Evolutionary conservation across 1,284 basidiomycete species (phyloP).

Genomic region (Wallemia mellicola): DNA sequence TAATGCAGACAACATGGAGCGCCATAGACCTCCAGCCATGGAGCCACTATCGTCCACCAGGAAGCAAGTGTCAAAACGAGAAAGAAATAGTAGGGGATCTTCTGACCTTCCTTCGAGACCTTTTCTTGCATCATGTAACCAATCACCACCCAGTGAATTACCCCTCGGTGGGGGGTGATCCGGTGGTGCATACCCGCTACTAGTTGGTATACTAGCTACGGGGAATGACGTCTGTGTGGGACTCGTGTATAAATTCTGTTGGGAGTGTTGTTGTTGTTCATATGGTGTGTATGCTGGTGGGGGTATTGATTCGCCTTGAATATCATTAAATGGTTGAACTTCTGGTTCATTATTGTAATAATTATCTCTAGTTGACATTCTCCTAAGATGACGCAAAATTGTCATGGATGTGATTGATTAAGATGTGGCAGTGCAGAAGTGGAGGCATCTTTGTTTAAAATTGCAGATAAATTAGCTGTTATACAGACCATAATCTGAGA

Average conservation of each 20-base stretch:
- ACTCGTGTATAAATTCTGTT: not conserved
- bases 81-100: conserved; percentile 3
- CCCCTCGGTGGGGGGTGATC: not conserved
- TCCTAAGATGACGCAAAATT: not conserved
- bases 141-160: not conserved
- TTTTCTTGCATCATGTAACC: not conserved
- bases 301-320: not conserved
- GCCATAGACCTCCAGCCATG: conserved; percentile 6
- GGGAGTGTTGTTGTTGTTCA: not conserved
- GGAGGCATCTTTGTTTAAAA: no score
- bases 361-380: not conserved
- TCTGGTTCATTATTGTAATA: not conserved
- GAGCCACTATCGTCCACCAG: conserved; percentile 4
- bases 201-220: not conserved
- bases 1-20: not conserved
- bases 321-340: not conserved
- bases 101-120: not conserved
- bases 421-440: not conserved
- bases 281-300: not conserved
- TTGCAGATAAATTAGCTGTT: no score
- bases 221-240: not conserved
- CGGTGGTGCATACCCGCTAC: not conserved
- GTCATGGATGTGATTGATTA: not conserved
- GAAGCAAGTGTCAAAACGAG: conserved; percentile 1
- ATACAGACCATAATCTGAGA: no score